Percentiles rank a stretch among this genome's conserved stretches.
These are phyloP conservation scores for Naganishia antarctica DNA, from an alignment of 768 basidiomycete species.

Conservation along the genomic window DNA sequence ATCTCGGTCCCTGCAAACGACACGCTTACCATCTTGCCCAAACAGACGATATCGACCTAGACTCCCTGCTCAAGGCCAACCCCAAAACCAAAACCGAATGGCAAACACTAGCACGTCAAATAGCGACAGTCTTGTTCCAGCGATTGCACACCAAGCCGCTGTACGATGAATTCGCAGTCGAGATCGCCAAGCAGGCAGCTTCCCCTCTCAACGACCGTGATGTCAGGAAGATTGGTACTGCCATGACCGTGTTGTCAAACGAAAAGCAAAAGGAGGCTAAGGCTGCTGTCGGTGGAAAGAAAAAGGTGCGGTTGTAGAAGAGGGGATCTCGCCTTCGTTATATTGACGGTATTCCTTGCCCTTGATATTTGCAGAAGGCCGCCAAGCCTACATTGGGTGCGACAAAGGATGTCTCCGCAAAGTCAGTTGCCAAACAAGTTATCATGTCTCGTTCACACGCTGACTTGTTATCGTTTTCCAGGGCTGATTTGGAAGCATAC, in stretches of 20 bases:
- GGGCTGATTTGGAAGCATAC: constrained; percentile 72
- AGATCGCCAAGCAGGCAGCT: constrained; percentile 70
- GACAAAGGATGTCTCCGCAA: constrained; percentile 53
- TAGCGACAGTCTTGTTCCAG: constrained; percentile 70
- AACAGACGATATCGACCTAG: constrained; percentile 29
- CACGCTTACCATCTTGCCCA: neutral
- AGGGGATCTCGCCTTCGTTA: no score
- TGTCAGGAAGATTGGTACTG: constrained; percentile 79
- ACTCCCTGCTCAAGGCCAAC: constrained; percentile 55
- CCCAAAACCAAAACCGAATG: constrained; percentile 90
- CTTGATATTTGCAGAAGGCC: constrained; percentile 50
- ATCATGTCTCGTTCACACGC: neutral
- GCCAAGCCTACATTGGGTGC: constrained; percentile 72
- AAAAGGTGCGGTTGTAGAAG: constrained; percentile 55
- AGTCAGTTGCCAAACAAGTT: neutral
- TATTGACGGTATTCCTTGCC: neutral
- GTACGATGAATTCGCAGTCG: constrained; percentile 76
- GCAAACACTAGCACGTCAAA: constrained; percentile 62
- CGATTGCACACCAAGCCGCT: constrained; percentile 76
- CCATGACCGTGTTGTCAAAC: constrained; percentile 79
- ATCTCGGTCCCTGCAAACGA: neutral
- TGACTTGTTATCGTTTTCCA: constrained; percentile 40
- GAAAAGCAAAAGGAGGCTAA: constrained; percentile 90
- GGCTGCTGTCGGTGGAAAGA: constrained; percentile 82
- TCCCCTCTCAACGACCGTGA: constrained; percentile 81